These are phyloP conservation scores for Arxiozyma telluris DNA, from an alignment of 1,139 yeast species.

Conservation along the genomic window DNA sequence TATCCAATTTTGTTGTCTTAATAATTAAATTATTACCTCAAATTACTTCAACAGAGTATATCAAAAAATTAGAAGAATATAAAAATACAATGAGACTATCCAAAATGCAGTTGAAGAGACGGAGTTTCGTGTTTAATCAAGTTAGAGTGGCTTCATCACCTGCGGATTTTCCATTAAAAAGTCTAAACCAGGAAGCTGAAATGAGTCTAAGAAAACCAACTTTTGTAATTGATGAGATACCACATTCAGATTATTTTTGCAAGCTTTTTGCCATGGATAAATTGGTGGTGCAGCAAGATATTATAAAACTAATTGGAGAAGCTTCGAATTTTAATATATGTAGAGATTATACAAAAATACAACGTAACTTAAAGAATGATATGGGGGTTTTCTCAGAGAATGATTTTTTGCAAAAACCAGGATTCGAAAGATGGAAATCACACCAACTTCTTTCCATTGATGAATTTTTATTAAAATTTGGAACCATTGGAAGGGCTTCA, in stretches of 20 bases:
- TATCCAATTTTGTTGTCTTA: conserved; percentile 49
- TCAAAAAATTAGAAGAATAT: conserved; percentile 38
- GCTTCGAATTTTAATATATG: conserved; percentile 34
- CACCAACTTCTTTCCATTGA: conserved; percentile 37
- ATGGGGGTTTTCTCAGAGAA: conserved; percentile 36
- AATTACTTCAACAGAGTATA: conserved; percentile 34
- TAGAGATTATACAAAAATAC: conserved; percentile 30
- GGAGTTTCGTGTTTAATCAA: not conserved
- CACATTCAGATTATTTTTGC: conserved; percentile 35
- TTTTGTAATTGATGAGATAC: conserved; percentile 43
- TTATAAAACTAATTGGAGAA: conserved; percentile 35
- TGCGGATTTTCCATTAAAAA: not conserved
- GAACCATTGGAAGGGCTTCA: conserved; percentile 5
- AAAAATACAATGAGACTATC: conserved; percentile 25
- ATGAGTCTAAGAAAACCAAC: conserved; percentile 32
- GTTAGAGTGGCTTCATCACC: conserved; percentile 1
- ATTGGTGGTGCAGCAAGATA: conserved; percentile 42
- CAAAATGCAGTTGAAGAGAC: conserved; percentile 18
- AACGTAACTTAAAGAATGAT: conserved; percentile 34
- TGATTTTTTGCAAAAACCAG: conserved; percentile 37
- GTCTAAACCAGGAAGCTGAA: not conserved
- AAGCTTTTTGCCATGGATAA: conserved; percentile 38
- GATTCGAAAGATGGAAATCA: conserved; percentile 47
- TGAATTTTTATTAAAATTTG: conserved; percentile 36
- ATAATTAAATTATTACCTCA: conserved; percentile 43